Base-by-base conservation (phyloP, 495 filamentous ascomycete species). In the Neurospora tetraspora region DNA sequence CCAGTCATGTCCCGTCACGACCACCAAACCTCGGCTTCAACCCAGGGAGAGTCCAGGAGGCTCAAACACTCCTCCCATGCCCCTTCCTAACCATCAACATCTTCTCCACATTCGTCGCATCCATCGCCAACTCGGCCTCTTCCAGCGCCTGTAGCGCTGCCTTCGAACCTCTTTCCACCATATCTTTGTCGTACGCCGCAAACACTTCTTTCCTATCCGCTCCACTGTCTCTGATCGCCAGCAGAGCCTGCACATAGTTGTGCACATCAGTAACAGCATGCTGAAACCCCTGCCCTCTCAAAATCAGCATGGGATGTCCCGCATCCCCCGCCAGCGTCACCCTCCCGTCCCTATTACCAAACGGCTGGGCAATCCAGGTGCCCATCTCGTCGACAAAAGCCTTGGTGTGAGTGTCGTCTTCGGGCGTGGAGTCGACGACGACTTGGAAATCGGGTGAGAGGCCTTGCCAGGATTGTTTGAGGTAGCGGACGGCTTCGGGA, bases 291-390 rank as follows among this genome's bases (percentile, higher is more conserved):
- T 34, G 31, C 4, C 31, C 31, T 34, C 31, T 34, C 31, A 34
- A 34, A 70, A 82, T 81, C 1, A 86, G 82, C 88, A 89, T 89
- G 0, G 86, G 84, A 77, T 90, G 88, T 4, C 86, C 86, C 2
- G 88, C 87, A 77, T 90, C 88, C 2, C 88, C 87, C 0, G 82
- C 86, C 43, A 89, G 72, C 18, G 86, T 88, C 1, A 88, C 80
- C 14, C 82, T 76, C 2, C 88, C 88, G 2, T 75, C 79, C 2
- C 74, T 78, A 47, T 82, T 89, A 75, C 89, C 81, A 83, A 84
- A 89, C 2, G 73, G 75, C 37, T 79, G 79, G 0, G 81, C 78
- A 18, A 78, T 68, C 74, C 78, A 82, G 34, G 77, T 78, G n/a
- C 77, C 76, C n/a, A 88, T 77, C 34, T 77, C 69, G 7, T 83